Base-by-base conservation (phyloP, 371 early-diverging fungal genomes). In the Mucor racemosus region DNA sequence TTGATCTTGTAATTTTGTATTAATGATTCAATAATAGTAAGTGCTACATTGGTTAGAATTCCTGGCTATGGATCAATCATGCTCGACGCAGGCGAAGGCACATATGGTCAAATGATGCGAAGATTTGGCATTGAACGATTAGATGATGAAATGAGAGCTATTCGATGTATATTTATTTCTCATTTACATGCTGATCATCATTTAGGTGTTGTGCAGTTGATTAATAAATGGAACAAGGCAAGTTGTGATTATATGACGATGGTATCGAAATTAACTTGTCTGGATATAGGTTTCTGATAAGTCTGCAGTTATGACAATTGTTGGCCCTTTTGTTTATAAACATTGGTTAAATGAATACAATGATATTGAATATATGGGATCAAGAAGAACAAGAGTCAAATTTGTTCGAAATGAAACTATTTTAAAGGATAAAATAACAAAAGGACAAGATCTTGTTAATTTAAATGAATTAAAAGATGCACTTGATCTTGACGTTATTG, bases 171-270 rank as follows among this genome's bases (percentile, higher is more conserved):
- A n/a, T 97, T 95, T 76, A 85, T 99, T 8, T 96, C 96, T 31
- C 99, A 99, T 80, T 82, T 98, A 76, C 99, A 99, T 80, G 99
- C 99, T 34, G 99, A 99, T 78, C 99, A 99, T 76, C 96, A 98
- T 73, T 80, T 99, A 36, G 99, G 99, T n/a, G 80, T 91, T 9
- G 77, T 92, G 13, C 80, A 86, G 35, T 62, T 98, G 26, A 77
- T 96, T 62, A 77, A 73, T 41, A 82, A 85, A 62, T 89, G 91
- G 88, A 78, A 79, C 67, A 67, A 80, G 79, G 84, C 87, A 81
- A 76, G 38, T 39, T 14, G 7, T 26, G 6, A 54, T 9, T 7
- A 38, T 38, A 21, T 53, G 13, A 14, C 31, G 53, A 53, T 53
- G 21, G 21, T 31, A 53, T 21, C 13, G 0, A 5, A n/a, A 7